These are phyloP conservation scores for Prunus armeniaca DNA, from an alignment of 306 rosid genomes.

Conservation along the genomic window DNA sequence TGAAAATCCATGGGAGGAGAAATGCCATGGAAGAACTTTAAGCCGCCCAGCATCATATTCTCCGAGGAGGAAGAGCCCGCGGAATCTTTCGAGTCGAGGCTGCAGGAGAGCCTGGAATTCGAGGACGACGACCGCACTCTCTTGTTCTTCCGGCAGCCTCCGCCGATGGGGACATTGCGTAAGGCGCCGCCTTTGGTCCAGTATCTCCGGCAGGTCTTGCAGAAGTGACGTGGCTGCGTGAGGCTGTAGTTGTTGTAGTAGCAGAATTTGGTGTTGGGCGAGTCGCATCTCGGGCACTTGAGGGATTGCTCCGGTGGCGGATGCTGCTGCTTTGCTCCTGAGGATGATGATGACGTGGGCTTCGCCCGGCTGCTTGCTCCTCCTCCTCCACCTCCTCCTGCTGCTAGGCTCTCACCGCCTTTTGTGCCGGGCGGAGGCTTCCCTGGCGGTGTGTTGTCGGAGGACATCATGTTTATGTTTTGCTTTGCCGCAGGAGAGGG, in stretches of 20 bases:
- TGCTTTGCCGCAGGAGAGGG: neutral
- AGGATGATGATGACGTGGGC: neutral
- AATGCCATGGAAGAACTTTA: conserved; percentile 64
- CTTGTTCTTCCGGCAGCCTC: conserved; percentile 93
- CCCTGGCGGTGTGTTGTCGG: conserved; percentile 37
- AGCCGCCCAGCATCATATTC: conserved; percentile 33
- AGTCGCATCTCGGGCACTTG: conserved; percentile 87
- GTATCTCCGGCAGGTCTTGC: conserved; percentile 93
- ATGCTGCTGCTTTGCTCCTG: neutral
- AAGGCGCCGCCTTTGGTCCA: conserved; percentile 97
- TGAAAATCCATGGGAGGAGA: conserved; percentile 77
- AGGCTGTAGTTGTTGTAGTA: conserved; percentile 98
- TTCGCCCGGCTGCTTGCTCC: conserved; percentile 21
- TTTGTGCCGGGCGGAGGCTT: conserved; percentile 5
- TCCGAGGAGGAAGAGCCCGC: conserved; percentile 39
- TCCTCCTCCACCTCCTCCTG: conserved; percentile 10
- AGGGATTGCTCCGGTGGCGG: conserved; percentile 42
- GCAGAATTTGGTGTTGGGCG: conserved; percentile 94
- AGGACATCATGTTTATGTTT: conserved; percentile 40
- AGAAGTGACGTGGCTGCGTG: conserved; percentile 90
- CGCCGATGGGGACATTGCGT: conserved; percentile 88
- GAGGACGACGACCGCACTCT: conserved; percentile 52
- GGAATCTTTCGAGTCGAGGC: conserved; percentile 44
- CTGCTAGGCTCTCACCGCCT: conserved; percentile 35
- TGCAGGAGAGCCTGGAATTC: conserved; percentile 37